phyloP scores from a whole-genome alignment of 176 grass and related monocot species.

The Carex littledalei region DNA sequence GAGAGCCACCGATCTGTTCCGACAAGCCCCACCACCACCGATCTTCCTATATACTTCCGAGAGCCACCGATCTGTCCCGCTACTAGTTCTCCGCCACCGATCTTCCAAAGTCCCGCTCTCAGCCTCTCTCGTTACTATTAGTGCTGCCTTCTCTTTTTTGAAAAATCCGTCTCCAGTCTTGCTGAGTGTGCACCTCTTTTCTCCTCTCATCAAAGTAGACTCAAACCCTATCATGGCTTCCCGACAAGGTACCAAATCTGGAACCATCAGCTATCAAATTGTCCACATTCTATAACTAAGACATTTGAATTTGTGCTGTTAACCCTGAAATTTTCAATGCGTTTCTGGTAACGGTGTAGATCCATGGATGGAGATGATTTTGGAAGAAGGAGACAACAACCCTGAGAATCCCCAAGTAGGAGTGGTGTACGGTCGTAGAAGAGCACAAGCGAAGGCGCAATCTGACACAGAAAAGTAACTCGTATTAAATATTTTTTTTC shows the following conservation, averaged over 20 bases:
- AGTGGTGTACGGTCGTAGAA: conserved; percentile 58
- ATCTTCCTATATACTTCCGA: no score
- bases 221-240: conserved; percentile 32
- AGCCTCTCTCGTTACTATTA: not conserved
- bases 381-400: conserved; percentile 21
- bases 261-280: not conserved
- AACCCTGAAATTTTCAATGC: not conserved
- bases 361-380: conserved; percentile 57
- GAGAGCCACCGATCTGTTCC: no score
- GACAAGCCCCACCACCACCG: no score
- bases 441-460: conserved; percentile 21
- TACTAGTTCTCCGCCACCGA: no score
- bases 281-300: not conserved
- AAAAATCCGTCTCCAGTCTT: not conserved
- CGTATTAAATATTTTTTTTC: not conserved
- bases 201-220: not conserved
- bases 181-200: not conserved
- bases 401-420: conserved; percentile 15
- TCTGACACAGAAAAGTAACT: conserved; percentile 34
- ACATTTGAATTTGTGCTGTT: not conserved
- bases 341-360: conserved; percentile 26
- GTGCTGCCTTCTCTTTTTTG: not conserved
- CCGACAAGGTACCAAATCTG: conserved; percentile 30
- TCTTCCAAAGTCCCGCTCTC: not conserved
- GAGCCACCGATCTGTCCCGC: no score